Percentiles rank a stretch among this genome's conserved stretches.
These are phyloP conservation scores for Rubia yunnanensis DNA, from an alignment of 257 asterid genomes.

Conservation along the genomic window DNA sequence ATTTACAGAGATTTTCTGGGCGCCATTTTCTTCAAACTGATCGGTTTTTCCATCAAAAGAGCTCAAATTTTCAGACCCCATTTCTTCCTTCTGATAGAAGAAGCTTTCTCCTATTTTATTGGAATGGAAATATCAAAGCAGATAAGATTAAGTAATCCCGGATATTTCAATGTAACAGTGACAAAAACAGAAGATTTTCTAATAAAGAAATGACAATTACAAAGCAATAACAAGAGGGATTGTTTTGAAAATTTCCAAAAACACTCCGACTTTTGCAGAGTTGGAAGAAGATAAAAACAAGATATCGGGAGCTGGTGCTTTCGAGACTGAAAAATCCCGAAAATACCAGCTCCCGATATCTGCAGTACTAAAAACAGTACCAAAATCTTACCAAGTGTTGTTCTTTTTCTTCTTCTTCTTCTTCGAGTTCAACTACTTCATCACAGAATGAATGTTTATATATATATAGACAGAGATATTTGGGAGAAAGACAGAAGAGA, in stretches of 20 bases:
- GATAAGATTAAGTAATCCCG: background rate
- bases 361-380: background rate
- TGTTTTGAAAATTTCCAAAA: background rate
- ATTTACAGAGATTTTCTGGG: constrained; percentile 24
- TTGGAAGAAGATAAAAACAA: background rate
- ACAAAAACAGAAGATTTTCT: background rate
- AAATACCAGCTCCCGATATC: too few relatives aligned
- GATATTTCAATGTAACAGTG: constrained; percentile 5
- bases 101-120: background rate
- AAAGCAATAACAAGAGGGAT: background rate
- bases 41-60: constrained; percentile 18
- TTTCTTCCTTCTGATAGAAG: constrained; percentile 23
- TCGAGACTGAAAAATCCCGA: too few relatives aligned
- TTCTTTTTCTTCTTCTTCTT: background rate
- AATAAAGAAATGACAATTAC: background rate
- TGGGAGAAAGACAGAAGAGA: background rate
- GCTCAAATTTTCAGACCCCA: constrained; percentile 27
- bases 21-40: constrained; percentile 26
- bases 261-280: background rate
- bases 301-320: too few relatives aligned
- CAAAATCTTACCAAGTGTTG: background rate
- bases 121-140: too few relatives aligned
- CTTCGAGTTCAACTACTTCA: background rate
- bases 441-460: too few relatives aligned
- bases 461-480: too few relatives aligned